These are phyloP conservation scores for Thermomyces lanuginosus DNA, from an alignment of 2,329 filamentous ascomycete genomes.

Conservation along the genomic window DNA sequence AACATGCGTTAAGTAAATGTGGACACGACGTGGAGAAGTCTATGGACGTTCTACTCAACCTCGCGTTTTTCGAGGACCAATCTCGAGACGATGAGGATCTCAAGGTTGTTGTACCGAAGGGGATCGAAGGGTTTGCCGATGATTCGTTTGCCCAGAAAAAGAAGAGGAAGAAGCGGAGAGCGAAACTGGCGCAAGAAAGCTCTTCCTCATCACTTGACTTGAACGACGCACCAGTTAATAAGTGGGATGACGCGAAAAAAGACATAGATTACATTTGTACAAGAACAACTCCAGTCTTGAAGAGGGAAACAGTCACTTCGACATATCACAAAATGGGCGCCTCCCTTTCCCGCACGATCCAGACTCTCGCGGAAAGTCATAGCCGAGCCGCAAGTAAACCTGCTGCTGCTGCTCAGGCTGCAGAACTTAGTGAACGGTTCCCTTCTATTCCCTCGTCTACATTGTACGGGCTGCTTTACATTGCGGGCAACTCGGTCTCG, in stretches of 20 bases:
- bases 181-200: constrained; percentile 4
- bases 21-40: constrained; percentile 51
- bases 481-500: constrained; percentile 41
- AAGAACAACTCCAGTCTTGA: constrained; percentile 31
- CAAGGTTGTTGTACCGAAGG: constrained; percentile 39
- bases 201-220: constrained; percentile 5
- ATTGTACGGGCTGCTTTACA: constrained; percentile 36
- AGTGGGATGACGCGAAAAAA: constrained; percentile 40
- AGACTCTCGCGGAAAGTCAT: constrained; percentile 37
- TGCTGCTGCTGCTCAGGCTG: constrained; percentile 25
- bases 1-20: constrained; percentile 49
- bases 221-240: constrained; percentile 26
- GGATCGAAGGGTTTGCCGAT: constrained; percentile 66
- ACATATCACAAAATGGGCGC: constrained; percentile 43
- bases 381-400: constrained; percentile 31
- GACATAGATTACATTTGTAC: constrained; percentile 47
- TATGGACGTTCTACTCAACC: constrained; percentile 65
- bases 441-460: constrained; percentile 33
- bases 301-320: constrained; percentile 35
- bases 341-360: constrained; percentile 40
- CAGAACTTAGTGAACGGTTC: constrained; percentile 40
- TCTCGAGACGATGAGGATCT: constrained; percentile 35
- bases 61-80: constrained; percentile 57
- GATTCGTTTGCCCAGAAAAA: constrained; percentile 24
- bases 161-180: constrained; percentile 7